Evolutionary conservation across 257 asterid genomes (phyloP), one percentile per base, ranked within the genome.

Genomic region (Plantago elongata): DNA sequence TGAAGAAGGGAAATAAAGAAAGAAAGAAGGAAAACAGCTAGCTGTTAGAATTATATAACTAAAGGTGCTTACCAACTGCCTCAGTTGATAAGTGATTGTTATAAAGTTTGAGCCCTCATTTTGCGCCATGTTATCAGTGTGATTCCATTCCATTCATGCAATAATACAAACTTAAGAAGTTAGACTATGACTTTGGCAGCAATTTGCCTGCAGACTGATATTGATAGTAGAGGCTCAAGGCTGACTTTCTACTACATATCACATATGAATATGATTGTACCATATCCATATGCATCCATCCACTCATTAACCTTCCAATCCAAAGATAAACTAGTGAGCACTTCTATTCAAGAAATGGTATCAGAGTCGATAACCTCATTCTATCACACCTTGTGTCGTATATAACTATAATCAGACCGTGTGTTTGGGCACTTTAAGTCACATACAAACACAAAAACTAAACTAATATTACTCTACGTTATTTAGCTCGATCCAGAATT

Each of bases 91-190:
- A 72, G 51, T 48, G 51, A 45, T 47, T 27, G 15, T 10, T 44
- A 40, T 38, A 16, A 13, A 30, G 45, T 34, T 75, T 62, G 70
- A 57, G 29, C 54, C 73, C 75, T 61, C 13, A 56, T 65, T 61
- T 66, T 61, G 70, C 75, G 73, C 64, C 75, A 70, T 70, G 75
- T 74, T 58, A 58, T 49, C 63, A 45, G 51, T 45, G 13, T 38
- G 10, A 16, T 58, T 58, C n/a, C 63, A 42, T 58, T 38, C 9
- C 15, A 56, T 18, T 10, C 5, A 34, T 34, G 27, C 27, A 34
- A 34, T 34, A 34, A 34, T 34, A 6, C 11, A 13, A 14, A 18
- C 8, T 13, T 49, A 4, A 0, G 14, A 49, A 5, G 13, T 4
- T 6, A 45, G 7, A 49, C 17, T 5, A 16, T 15, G 9, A 9